Conservation (phyloP, 495 filamentous ascomycete species). For the Glarea lozoyensis region DNA sequence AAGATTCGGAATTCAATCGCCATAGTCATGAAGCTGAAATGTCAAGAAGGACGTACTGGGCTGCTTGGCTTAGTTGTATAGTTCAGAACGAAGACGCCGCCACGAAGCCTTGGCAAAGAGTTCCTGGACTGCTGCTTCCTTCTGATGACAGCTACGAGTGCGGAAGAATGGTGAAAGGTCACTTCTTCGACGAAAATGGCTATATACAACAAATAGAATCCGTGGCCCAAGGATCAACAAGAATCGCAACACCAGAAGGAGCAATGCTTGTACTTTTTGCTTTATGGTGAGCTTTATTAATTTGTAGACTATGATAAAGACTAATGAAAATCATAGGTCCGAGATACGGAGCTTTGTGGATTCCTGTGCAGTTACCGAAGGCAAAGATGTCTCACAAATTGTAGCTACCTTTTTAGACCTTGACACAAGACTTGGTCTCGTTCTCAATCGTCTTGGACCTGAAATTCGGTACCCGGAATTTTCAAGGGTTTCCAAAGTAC, state of each 20-base stretch:
- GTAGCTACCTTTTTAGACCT: too few species aligned
- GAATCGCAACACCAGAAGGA: constrained; percentile 1
- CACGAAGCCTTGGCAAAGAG: constrained; percentile 8
- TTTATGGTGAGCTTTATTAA: too few species aligned
- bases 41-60: constrained; percentile 7
- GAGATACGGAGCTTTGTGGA: too few species aligned
- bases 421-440: too few species aligned
- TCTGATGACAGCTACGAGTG: constrained; percentile 8
- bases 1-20: not conserved
- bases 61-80: constrained; percentile 7
- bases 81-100: not conserved
- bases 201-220: not conserved
- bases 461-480: not conserved
- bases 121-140: constrained; percentile 7
- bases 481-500: not conserved
- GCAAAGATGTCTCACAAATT: too few species aligned
- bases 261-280: constrained; percentile 1
- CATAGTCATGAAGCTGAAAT: constrained; percentile 3
- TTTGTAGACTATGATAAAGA: too few species aligned
- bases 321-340: too few species aligned
- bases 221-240: not conserved
- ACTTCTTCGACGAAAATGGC: constrained; percentile 12
- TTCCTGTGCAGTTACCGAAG: too few species aligned
- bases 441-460: too few species aligned
- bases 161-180: constrained; percentile 1